These are phyloP conservation scores for Cupressus sempervirens DNA, from an alignment of 75 land plant species.

Conservation along the genomic window DNA sequence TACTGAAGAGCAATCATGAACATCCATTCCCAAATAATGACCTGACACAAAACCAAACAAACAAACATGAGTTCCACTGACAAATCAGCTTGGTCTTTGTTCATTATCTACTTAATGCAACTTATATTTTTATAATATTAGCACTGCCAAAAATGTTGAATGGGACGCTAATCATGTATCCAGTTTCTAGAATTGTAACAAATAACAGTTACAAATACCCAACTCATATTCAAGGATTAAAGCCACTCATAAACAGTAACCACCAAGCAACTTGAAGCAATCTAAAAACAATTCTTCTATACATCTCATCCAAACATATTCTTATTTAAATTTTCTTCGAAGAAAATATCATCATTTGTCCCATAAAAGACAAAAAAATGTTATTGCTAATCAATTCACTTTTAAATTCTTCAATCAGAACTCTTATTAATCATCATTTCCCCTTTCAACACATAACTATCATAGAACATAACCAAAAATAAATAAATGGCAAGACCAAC, in stretches of 20 bases:
- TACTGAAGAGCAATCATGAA: constrained; percentile 77
- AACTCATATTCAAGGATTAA: not conserved
- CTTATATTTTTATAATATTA: too few species aligned
- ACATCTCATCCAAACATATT: not conserved
- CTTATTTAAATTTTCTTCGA: not conserved
- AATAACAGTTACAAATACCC: not conserved
- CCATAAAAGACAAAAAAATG: not conserved
- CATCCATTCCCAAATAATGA: constrained; percentile 97
- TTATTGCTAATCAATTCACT: not conserved
- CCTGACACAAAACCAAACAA: constrained; percentile 37
- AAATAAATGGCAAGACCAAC: constrained; percentile 15
- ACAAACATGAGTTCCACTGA: not conserved
- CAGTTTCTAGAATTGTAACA: not conserved
- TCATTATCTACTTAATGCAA: too few species aligned
- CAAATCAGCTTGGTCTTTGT: not conserved
- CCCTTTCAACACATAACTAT: not conserved
- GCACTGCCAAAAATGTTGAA: too few species aligned
- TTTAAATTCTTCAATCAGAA: not conserved
- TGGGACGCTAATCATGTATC: not conserved
- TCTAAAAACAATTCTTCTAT: not conserved
- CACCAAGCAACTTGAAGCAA: not conserved
- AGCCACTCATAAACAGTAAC: not conserved
- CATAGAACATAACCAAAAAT: not conserved
- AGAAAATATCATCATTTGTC: not conserved
- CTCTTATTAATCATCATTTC: not conserved